Percentiles rank a stretch among this genome's conserved stretches.
Evolutionary conservation across 345 rosid genomes (phyloP).

Genomic region (Brassica cretica): DNA sequence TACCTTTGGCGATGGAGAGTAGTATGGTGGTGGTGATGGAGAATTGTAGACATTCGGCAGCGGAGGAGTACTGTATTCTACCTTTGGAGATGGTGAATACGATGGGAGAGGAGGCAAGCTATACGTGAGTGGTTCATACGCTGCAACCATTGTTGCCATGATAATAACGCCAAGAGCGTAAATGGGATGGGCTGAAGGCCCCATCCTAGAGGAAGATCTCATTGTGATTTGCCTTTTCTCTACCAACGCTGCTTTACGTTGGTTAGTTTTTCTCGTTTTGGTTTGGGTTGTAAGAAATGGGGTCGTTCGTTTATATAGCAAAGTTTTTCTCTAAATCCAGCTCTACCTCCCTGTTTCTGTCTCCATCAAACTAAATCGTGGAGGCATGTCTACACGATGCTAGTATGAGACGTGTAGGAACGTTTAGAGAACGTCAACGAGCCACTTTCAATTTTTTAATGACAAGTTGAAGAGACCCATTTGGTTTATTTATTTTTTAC

Average conservation of each 20-base stretch:
- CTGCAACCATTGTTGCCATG: conserved; percentile 5
- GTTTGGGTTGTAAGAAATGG: background rate
- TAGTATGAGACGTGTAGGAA: conserved; percentile 3
- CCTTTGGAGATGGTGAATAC: background rate
- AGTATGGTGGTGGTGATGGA: background rate
- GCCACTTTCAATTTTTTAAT: background rate
- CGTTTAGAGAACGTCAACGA: conserved; percentile 3
- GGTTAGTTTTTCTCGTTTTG: conserved; percentile 1
- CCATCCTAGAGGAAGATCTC: conserved; percentile 10
- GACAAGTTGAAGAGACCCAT: background rate
- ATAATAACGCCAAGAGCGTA: background rate
- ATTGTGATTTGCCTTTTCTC: background rate
- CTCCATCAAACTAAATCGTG: conserved; percentile 7
- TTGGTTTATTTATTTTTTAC: background rate
- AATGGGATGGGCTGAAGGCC: conserved; percentile 5
- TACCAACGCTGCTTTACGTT: background rate
- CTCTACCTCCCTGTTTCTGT: background rate
- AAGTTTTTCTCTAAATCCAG: background rate
- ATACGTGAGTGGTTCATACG: background rate
- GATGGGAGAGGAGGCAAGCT: background rate
- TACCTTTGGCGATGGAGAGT: background rate
- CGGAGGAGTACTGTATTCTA: background rate
- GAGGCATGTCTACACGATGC: conserved; percentile 5
- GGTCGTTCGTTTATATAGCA: background rate
- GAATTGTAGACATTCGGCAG: background rate